These are phyloP conservation scores for Leccinum truebloodii DNA, from an alignment of 768 basidiomycete species.

Conservation along the genomic window DNA sequence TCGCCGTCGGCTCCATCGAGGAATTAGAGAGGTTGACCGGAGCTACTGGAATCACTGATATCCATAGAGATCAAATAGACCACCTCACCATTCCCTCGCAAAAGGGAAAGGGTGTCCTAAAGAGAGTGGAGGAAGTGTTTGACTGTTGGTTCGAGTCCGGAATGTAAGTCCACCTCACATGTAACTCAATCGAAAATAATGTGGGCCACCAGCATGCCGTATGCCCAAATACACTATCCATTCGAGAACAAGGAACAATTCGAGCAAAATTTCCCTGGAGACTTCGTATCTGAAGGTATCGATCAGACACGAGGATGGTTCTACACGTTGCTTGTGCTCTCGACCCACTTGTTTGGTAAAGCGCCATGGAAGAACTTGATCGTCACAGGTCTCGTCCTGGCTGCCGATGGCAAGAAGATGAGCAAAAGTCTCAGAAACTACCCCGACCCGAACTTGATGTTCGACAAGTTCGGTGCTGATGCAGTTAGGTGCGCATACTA, in stretches of 20 bases:
- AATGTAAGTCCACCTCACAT: conserved; percentile 53
- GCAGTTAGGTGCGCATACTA: conserved; percentile 70
- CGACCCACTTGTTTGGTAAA: conserved; percentile 90
- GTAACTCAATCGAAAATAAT: neutral
- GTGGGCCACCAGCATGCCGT: conserved; percentile 79
- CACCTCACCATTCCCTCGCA: conserved; percentile 94
- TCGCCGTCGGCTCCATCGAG: conserved; percentile 84
- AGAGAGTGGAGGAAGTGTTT: conserved; percentile 95
- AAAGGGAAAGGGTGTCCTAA: conserved; percentile 81
- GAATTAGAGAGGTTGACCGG: conserved; percentile 89
- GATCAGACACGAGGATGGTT: conserved; percentile 99
- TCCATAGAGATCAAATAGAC: conserved; percentile 95
- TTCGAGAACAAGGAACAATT: conserved; percentile 95
- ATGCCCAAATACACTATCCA: conserved; percentile 95
- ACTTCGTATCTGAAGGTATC: conserved; percentile 97
- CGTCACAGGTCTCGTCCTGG: conserved; percentile 93
- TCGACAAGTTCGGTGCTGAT: conserved; percentile 92
- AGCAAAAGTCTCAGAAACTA: conserved; percentile 97
- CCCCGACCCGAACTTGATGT: conserved; percentile 90
- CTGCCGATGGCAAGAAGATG: conserved; percentile 99
- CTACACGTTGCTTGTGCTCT: conserved; percentile 94
- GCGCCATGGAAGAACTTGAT: conserved; percentile 99
- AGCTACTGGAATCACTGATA: conserved; percentile 77
- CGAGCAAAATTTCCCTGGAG: conserved; percentile 84
- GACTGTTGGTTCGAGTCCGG: conserved; percentile 99